Evolutionary conservation across 164 flowering plant species (phyloP), one percentile per base, ranked within the genome.

Genomic region (Stephania japonica): DNA sequence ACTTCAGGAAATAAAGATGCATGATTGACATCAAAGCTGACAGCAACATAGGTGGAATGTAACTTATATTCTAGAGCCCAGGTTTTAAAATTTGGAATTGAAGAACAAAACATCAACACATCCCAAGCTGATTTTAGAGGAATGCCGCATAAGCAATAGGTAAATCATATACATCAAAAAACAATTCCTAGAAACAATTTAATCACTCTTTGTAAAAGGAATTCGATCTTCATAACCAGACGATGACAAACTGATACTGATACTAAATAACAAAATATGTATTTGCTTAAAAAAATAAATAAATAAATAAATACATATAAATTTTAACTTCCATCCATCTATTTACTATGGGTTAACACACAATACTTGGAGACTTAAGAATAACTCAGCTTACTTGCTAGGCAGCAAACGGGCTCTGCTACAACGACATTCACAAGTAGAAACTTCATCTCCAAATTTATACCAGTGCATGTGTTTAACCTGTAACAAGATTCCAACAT

Each of bases 401-500:
- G 97, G 91, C 13, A 95, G 98, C 78, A 94, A 78, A 49, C 83
- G 84, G 5, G 98, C 98, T 84, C 97, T 87, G 77, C 83, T 89
- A 81, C 93, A 89, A 81, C 98, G 85, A 78, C 98, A 94, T 77
- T 94, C 98, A 80, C 97, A 91, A 53, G 88, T 82, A 73, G 95
- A 90, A 81, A 82, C 85, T 80, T 87, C 71, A 63, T 87, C 88
- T 78, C 91, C 90, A 66, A 86, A 65, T 26, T 75, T 84, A 82
- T 87, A 94, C 98, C 98, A 94, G 69, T 91, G 93, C 89, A 94
- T 74, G 82, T 94, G 98, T 78, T 87, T 94, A 81, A 94, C 98
- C 98, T 92, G 85, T 56, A 79, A 86, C 25, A 78, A 62, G 65
- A 21, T 56, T 61, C n/a, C 12, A 26, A n/a, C 25, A 14, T 32